phyloP scores from a whole-genome alignment of 1,139 yeast genomes.

The Chernovozyma sophiae-reginae region DNA sequence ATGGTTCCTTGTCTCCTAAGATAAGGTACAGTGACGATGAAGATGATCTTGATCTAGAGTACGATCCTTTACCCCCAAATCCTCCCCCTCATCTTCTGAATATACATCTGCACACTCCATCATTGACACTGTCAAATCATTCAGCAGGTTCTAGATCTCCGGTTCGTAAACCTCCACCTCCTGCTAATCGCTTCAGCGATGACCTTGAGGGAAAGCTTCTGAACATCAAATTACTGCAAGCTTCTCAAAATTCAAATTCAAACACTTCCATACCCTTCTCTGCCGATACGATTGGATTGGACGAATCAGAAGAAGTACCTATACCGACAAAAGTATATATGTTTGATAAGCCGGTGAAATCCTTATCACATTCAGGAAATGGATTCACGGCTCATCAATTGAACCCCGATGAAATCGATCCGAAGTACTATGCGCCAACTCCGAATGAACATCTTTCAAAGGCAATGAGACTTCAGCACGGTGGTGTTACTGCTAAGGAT shows the following conservation, averaged over 20 bases:
- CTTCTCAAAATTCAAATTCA: constrained; percentile 2
- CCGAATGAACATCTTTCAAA: constrained; percentile 37
- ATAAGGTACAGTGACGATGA: constrained; percentile 9
- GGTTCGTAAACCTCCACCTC: constrained; percentile 8
- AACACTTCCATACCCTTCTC: constrained; percentile 38
- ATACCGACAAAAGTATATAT: constrained; percentile 36
- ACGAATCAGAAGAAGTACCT: constrained; percentile 16
- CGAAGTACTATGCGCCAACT: constrained; percentile 44
- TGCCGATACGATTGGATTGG: constrained; percentile 42
- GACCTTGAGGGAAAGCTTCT: not conserved
- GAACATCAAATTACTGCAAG: not conserved
- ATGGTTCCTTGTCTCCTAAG: not conserved
- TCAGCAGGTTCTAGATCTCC: constrained; percentile 2
- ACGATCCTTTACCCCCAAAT: constrained; percentile 12
- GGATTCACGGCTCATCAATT: constrained; percentile 13
- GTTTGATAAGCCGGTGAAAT: constrained; percentile 31
- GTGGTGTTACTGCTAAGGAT: constrained; percentile 17
- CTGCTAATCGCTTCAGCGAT: not conserved
- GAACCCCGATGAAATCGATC: constrained; percentile 38
- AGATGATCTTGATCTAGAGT: constrained; percentile 5
- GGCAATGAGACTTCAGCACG: constrained; percentile 20
- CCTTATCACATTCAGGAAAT: constrained; percentile 20
- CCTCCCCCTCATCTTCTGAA: constrained; percentile 15
- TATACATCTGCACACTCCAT: not conserved
- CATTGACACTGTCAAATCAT: constrained; percentile 5